These are phyloP conservation scores for Dorcoceras hygrometricum DNA, from an alignment of 257 asterid genomes.

Conservation along the genomic window DNA sequence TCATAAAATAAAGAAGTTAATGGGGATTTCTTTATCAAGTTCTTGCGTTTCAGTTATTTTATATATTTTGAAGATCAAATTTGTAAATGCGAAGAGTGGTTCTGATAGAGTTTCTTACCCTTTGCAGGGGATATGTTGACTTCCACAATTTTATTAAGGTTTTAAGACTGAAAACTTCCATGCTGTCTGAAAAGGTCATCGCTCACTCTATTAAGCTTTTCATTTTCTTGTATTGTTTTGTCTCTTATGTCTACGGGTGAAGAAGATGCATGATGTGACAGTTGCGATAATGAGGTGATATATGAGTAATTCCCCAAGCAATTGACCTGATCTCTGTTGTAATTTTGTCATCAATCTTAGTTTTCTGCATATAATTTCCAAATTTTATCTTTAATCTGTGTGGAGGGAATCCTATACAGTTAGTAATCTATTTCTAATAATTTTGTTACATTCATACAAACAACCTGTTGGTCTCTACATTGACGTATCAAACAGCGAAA, in stretches of 20 bases:
- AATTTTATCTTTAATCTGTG: neutral
- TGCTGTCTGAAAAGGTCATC: slow-evolving; percentile 66
- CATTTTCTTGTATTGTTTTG: neutral
- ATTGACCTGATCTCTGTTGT: neutral
- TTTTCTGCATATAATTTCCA: neutral
- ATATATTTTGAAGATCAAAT: neutral
- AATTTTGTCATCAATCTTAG: too few species aligned
- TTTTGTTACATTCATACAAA: too few species aligned
- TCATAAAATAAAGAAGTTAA: neutral
- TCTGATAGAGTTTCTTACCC: slow-evolving; percentile 8
- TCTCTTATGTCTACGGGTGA: neutral
- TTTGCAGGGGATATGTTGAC: slow-evolving; percentile 72
- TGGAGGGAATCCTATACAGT: neutral
- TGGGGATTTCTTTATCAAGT: neutral
- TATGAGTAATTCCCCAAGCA: neutral
- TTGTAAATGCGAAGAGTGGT: neutral
- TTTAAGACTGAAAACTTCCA: slow-evolving; percentile 67
- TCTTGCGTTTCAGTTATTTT: neutral
- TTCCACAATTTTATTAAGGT: slow-evolving; percentile 64
- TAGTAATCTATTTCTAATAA: neutral
- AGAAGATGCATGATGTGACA: neutral
- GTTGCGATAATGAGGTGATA: neutral
- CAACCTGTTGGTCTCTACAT: neutral
- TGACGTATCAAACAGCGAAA: neutral
- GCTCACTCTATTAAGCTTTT: neutral